A percentile compares a stretch with the other conserved stretches of the same genome.
These are phyloP conservation scores for Hibiscus tridactylites DNA, from an alignment of 345 rosid species.

Conservation along the genomic window DNA sequence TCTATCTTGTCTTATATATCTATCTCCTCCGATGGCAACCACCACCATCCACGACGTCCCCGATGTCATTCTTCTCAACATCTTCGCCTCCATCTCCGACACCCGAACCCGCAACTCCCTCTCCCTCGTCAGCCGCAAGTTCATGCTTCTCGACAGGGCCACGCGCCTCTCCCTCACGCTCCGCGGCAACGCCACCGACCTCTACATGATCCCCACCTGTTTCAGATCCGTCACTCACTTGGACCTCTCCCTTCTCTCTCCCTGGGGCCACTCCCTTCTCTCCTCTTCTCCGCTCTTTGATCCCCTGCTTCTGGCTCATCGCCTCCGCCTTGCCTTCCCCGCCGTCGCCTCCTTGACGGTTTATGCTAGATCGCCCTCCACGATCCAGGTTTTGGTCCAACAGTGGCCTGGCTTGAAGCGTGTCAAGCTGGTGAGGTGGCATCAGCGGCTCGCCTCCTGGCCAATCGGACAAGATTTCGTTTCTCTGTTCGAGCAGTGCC, in stretches of 20 bases:
- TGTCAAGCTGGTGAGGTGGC: slow-evolving; percentile 83
- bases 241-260: slow-evolving; percentile 80
- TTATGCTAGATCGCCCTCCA: slow-evolving; percentile 49
- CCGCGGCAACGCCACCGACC: slow-evolving; percentile 84
- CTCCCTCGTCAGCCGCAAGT: slow-evolving; percentile 61
- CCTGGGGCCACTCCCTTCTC: slow-evolving; percentile 70
- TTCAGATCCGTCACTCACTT: slow-evolving; percentile 62
- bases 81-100: slow-evolving; percentile 45
- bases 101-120: slow-evolving; percentile 65
- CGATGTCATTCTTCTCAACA: slow-evolving; percentile 56
- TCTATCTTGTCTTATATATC: too few species aligned
- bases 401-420: slow-evolving; percentile 55
- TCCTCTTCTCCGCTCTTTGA: slow-evolving; percentile 22
- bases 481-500: slow-evolving; percentile 47
- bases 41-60: slow-evolving; percentile 52
- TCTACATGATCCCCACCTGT: slow-evolving; percentile 41
- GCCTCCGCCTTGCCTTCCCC: slow-evolving; percentile 52
- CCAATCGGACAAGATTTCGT: slow-evolving; percentile 49
- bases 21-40: too few species aligned
- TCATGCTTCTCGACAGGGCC: slow-evolving; percentile 53
- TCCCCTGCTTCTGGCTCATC: slow-evolving; percentile 42
- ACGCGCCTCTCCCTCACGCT: slow-evolving; percentile 73
- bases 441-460: slow-evolving; percentile 42
- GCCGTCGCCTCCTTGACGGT: slow-evolving; percentile 35
- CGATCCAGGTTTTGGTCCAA: slow-evolving; percentile 45